Evolutionary conservation across 1,284 basidiomycete genomes (phyloP), one percentile per base, ranked within the genome.

Genomic region (Austroboletus niveus): DNA sequence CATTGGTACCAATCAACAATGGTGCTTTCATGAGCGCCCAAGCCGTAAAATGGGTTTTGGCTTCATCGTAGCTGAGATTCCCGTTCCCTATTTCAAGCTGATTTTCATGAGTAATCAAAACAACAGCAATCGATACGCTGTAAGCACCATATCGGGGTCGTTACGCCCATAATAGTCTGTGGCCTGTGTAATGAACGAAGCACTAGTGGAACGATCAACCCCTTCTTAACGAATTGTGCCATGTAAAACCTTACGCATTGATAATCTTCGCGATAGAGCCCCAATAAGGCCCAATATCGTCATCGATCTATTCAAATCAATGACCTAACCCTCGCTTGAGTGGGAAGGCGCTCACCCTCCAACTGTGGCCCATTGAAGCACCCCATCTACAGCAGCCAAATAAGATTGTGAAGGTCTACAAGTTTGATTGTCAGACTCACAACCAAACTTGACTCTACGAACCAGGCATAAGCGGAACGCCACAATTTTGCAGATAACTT

Each of bases 381-480:
- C 63, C 62, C 62, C 50, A 57, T 6, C 53, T 62, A 39, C 10
- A 47, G 17, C 14, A 32, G 17, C n/a, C 30, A 12, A 45, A 45
- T 50, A 30, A 51, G 38, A 41, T 17, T 32, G 29, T 9, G 17
- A 42, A 42, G 15, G 6, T 35, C 1, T 30, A n/a, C n/a, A 43
- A 2, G 10, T 0, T 38, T 63, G 68, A 45, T 24, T 24, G 48
- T 75, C 77, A 72, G 1, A 80, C 80, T 22, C 78, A 65, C 45
- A 80, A 59, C 82, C 80, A 83, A 9, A 79, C 79, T 71, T 82
- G 77, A 57, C 72, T 73, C 82, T 82, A 56, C 17, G 51, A 17
- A 17, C n/a, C 17, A 27, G 22, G 8, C 29, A 20, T 61, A 22
- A 58, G 49, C 35, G 3, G 38, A 46, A 42, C 49, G 4, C 36